Conservation (phyloP, 768 basidiomycete genomes). For the Pulveroboletus sp. region DNA sequence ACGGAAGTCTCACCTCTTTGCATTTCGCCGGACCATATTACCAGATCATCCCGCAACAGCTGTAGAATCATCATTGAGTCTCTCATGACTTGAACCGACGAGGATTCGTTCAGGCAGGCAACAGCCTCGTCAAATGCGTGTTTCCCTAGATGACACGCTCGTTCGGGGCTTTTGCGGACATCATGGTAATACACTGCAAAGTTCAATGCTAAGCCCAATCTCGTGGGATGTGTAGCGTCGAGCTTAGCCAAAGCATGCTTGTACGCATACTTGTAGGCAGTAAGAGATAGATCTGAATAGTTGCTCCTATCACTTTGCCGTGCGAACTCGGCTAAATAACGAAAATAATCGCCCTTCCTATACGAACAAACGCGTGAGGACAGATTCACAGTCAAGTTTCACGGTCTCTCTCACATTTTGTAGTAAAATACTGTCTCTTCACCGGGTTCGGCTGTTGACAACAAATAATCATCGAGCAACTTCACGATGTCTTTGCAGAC, state of each 20-base stretch:
- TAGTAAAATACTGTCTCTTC: slow-evolving; percentile 88
- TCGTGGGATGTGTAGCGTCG: slow-evolving; percentile 76
- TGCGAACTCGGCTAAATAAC: slow-evolving; percentile 85
- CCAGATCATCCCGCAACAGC: slow-evolving; percentile 77
- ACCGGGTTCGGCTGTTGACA: slow-evolving; percentile 61
- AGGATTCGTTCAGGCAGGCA: slow-evolving; percentile 46
- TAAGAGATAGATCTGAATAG: slow-evolving; percentile 71
- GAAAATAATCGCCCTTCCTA: slow-evolving; percentile 88
- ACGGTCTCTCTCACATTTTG: slow-evolving; percentile 60
- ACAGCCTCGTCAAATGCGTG: slow-evolving; percentile 91
- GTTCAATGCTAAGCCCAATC: slow-evolving; percentile 84
- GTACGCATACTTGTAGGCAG: slow-evolving; percentile 82
- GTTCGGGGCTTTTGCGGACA: slow-evolving; percentile 77
- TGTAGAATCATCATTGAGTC: slow-evolving; percentile 85
- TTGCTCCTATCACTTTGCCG: slow-evolving; percentile 62
- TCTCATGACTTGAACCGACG: slow-evolving; percentile 43
- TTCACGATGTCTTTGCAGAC: slow-evolving; percentile 77
- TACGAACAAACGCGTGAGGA: slow-evolving; percentile 6
- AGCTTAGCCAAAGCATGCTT: slow-evolving; percentile 75
- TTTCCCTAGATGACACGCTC: slow-evolving; percentile 85
- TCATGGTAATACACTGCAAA: slow-evolving; percentile 94
- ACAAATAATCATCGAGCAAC: slow-evolving; percentile 56
- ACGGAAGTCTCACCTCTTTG: slow-evolving; percentile 32
- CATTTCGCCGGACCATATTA: slow-evolving; percentile 82
- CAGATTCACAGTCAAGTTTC: background rate